phyloP scores from a whole-genome alignment of 2,329 filamentous ascomycete species.

The Ilyonectria robusta region DNA sequence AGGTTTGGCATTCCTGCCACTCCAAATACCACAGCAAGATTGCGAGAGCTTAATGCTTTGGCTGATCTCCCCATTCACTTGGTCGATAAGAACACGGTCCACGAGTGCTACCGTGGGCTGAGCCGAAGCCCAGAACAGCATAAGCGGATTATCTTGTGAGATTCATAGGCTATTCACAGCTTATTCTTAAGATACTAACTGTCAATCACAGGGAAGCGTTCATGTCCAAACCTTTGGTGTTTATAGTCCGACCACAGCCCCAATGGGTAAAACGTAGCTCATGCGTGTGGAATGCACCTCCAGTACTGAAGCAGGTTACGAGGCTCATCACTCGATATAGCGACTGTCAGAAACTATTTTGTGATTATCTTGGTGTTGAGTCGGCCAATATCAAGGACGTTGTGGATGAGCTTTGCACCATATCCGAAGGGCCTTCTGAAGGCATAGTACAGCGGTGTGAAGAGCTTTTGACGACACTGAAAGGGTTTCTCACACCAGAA shows the following conservation, averaged over 20 bases:
- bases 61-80: background rate
- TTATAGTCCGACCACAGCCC: constrained; percentile 13
- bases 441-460: constrained; percentile 9
- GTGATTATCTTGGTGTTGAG: background rate
- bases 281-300: constrained; percentile 29
- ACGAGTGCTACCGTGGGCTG: constrained; percentile 15
- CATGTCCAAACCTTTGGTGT: constrained; percentile 10
- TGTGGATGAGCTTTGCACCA: constrained; percentile 19
- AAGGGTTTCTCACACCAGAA: background rate
- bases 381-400: constrained; percentile 10
- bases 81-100: constrained; percentile 16
- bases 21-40: constrained; percentile 12
- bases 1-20: constrained; percentile 13
- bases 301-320: constrained; percentile 8
- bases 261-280: constrained; percentile 8
- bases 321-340: constrained; percentile 19
- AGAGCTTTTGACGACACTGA: constrained; percentile 14
- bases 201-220: constrained; percentile 5
- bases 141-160: background rate
- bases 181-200: background rate
- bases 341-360: constrained; percentile 25
- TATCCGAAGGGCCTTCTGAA: background rate
- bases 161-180: no score
- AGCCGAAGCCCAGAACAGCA: background rate
- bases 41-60: constrained; percentile 16